Conservation (phyloP, 2,329 filamentous ascomycete species). For the Diaporthe caulivora region DNA sequence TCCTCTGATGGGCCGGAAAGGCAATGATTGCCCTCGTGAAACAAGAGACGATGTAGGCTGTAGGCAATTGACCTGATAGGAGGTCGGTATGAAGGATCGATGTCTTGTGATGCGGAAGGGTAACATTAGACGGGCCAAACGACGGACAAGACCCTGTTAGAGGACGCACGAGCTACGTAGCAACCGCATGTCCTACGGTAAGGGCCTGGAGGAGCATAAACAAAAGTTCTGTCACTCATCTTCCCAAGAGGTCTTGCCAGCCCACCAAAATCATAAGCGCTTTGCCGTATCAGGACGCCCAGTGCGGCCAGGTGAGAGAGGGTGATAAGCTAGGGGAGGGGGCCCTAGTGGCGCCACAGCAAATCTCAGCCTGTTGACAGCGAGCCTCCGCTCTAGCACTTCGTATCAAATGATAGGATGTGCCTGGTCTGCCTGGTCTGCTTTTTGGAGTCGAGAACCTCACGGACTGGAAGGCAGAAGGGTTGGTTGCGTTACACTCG, state of each 20-base stretch:
- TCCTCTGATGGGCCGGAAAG: too few species aligned
- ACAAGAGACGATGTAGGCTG: background rate
- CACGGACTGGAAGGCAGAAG: too few species aligned
- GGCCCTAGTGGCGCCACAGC: conserved; percentile 1
- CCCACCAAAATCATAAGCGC: conserved; percentile 1
- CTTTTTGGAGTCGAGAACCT: conserved; percentile 11
- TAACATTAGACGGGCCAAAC: conserved; percentile 13
- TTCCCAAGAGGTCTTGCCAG: background rate
- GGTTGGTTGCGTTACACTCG: conserved; percentile 20
- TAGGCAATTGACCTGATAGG: background rate
- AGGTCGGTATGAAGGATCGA: conserved; percentile 6
- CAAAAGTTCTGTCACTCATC: background rate
- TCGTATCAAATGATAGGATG: conserved; percentile 22
- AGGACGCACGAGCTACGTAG: conserved; percentile 18
- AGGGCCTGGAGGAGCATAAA: background rate
- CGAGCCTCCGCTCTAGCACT: background rate
- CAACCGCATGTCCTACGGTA: background rate
- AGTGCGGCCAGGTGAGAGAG: background rate
- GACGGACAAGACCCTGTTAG: background rate
- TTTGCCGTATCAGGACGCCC: background rate
- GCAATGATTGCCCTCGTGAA: too few species aligned
- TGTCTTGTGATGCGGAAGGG: conserved; percentile 17
- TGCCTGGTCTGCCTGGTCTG: background rate
- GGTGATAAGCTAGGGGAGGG: conserved; percentile 19
- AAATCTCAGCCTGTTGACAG: conserved; percentile 28